Conservation (phyloP, 2,329 filamentous ascomycete genomes). For the Gliomastix tumulicola region DNA sequence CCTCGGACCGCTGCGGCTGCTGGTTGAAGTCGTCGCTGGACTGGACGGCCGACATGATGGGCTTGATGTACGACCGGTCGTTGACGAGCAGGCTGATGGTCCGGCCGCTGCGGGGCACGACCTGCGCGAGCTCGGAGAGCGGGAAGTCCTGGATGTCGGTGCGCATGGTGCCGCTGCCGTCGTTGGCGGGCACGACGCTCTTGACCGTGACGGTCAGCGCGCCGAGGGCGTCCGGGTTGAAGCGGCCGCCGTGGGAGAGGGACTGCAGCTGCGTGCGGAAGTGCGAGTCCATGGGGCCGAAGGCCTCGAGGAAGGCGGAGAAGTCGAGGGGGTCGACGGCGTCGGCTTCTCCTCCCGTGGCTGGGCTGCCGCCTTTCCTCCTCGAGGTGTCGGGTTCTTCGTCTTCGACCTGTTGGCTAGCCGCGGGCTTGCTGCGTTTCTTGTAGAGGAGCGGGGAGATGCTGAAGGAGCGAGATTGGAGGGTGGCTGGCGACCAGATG, state of each 20-base stretch:
- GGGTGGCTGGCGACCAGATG: not conserved
- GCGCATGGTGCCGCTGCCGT: conserved; percentile 8
- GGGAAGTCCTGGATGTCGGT: conserved; percentile 26
- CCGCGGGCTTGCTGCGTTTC: conserved; percentile 27
- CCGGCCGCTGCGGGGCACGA: conserved; percentile 38
- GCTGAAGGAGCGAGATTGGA: conserved; percentile 18
- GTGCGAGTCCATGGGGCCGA: conserved; percentile 30
- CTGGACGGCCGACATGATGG: conserved; percentile 50
- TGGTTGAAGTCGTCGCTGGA: conserved; percentile 48
- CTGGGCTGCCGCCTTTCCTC: conserved; percentile 1
- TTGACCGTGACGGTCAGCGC: conserved; percentile 32
- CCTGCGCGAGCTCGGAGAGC: conserved; percentile 47
- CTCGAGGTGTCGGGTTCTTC: conserved; percentile 7
- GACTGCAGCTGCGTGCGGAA: conserved; percentile 34
- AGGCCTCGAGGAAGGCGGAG: conserved; percentile 36
- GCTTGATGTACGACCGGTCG: conserved; percentile 38
- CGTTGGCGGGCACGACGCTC: conserved; percentile 11
- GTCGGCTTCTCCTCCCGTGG: conserved; percentile 18
- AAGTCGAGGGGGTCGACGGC: conserved; percentile 41
- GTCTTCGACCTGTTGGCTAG: conserved; percentile 10
- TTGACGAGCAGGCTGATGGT: conserved; percentile 33
- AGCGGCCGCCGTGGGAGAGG: conserved; percentile 37
- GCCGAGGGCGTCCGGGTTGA: conserved; percentile 43
- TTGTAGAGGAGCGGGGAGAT: conserved; percentile 20
- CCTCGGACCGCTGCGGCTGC: conserved; percentile 50